These are phyloP conservation scores for Umbelopsis isabellina DNA, from an alignment of 192 early-diverging fungal species.

Conservation along the genomic window DNA sequence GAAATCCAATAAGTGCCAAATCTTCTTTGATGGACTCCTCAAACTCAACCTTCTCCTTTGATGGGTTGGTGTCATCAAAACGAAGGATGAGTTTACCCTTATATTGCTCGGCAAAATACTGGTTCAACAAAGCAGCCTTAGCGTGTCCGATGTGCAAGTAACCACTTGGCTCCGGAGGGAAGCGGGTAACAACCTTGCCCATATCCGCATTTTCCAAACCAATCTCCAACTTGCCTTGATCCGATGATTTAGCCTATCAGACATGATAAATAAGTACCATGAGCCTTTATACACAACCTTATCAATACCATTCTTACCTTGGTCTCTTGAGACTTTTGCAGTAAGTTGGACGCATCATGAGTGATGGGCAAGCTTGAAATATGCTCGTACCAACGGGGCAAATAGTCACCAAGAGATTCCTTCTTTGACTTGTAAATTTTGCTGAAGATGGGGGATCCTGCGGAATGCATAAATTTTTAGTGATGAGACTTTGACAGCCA, in stretches of 20 bases:
- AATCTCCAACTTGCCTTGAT: conserved; percentile 95
- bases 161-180: conserved; percentile 98
- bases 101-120: conserved; percentile 92
- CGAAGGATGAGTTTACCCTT: conserved; percentile 93
- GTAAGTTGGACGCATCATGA: conserved; percentile 45
- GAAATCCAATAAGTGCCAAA: conserved; percentile 84
- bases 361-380: conserved; percentile 64
- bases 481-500: not conserved
- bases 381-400: conserved; percentile 83
- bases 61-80: conserved; percentile 99
- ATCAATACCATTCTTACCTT: conserved; percentile 23
- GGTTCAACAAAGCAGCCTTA: conserved; percentile 97
- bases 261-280: conserved; percentile 18
- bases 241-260: conserved; percentile 52
- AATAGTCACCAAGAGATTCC: conserved; percentile 64
- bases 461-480: not conserved
- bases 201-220: conserved; percentile 74
- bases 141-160: conserved; percentile 99
- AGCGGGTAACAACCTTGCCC: conserved; percentile 95
- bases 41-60: conserved; percentile 95
- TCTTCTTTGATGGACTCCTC: conserved; percentile 97
- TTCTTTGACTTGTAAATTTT: conserved; percentile 77
- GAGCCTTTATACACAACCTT: not conserved
- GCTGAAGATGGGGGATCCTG: conserved; percentile 77
- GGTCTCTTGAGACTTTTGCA: conserved; percentile 48